Base-by-base conservation (phyloP, 164 flowering plant genomes). In the Sextonia rubra region DNA sequence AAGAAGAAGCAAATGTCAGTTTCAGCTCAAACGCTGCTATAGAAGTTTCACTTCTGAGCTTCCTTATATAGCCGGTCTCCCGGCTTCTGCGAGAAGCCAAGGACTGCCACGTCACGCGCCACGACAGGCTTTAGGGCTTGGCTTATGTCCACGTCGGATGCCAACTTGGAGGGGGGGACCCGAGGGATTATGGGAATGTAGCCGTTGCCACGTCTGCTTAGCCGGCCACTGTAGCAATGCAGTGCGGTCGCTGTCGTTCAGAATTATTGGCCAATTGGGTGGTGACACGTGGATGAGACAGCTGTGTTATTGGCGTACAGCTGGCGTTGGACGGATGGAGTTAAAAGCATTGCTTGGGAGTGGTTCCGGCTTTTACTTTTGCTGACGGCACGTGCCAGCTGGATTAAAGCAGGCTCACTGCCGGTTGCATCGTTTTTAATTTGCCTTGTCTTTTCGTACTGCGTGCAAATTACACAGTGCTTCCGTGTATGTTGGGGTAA, bases 201-300 rank as follows among this genome's bases (percentile, higher is more conserved):
- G 89, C 91, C 89, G 89, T 87, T 86, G 78, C 73, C 27, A 56
- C 60, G 68, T 67, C 18, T 8, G 2, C 64, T 71, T 60, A 80
- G 85, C 84, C 80, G 86, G 84, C 49, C 26, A 70, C 47, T 64
- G 79, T 69, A 69, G 32, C 18, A 12, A 20, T 27, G 66, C 71
- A 73, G 80, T 76, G 73, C 24, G 14, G 81, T 80, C 84, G 18
- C 80, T 74, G 77, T 78, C n/a, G 77, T 62, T 71, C 65, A 60
- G 69, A 2, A 12, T 25, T 17, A 0, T 0, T 0, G 3, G 0
- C 87, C 77, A 83, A 80, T 84, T 2, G 30, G 1, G 20, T 0
- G 0, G 0, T 0, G 69, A 49, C 86, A 81, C 83, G 81, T 80
- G 60, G 69, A 11, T 0, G 4, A 0, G 64, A 80, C 86, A 86